A percentile compares a stretch with the other conserved stretches of the same genome.
phyloP scores from a whole-genome alignment of 2,329 filamentous ascomycete genomes.

The Helminthosporium solani region DNA sequence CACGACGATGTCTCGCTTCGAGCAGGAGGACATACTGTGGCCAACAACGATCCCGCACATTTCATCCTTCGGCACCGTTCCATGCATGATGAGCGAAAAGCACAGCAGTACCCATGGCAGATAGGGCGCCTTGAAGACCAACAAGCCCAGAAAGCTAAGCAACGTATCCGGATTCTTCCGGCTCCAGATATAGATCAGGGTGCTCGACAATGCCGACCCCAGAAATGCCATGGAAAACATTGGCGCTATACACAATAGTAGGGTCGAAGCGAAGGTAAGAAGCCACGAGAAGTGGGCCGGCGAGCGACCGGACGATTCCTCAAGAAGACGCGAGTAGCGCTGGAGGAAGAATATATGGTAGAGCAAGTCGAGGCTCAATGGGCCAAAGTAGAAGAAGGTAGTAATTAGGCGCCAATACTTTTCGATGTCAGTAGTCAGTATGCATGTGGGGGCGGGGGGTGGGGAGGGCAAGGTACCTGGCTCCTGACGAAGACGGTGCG shows the following conservation, averaged over 20 bases:
- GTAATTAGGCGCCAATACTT: conserved; percentile 97
- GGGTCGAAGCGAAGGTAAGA: conserved; percentile 77
- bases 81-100: conserved; percentile 89
- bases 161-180: conserved; percentile 89
- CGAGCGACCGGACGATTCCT: conserved; percentile 89
- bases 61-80: conserved; percentile 89
- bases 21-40: conserved; percentile 56
- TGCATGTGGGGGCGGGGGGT: neutral
- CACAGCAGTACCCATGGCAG: conserved; percentile 93
- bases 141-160: conserved; percentile 78
- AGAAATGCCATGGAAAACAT: conserved; percentile 90
- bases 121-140: conserved; percentile 92
- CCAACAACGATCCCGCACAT: conserved; percentile 93
- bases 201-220: conserved; percentile 88
- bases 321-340: conserved; percentile 89
- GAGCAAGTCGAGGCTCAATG: conserved; percentile 86
- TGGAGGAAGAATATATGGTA: conserved; percentile 99
- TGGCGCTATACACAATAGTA: conserved; percentile 78
- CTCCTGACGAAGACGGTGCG: conserved; percentile 86
- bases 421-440: conserved; percentile 9
- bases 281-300: conserved; percentile 96
- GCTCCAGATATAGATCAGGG: conserved; percentile 97
- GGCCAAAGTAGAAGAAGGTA: conserved; percentile 96
- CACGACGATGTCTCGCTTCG: neutral
- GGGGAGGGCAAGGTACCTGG: conserved; percentile 62